A percentile compares a stretch with the other conserved stretches of the same genome.
phyloP scores from a whole-genome alignment of 2,329 filamentous ascomycete genomes.

The Talaromyces sp. region DNA sequence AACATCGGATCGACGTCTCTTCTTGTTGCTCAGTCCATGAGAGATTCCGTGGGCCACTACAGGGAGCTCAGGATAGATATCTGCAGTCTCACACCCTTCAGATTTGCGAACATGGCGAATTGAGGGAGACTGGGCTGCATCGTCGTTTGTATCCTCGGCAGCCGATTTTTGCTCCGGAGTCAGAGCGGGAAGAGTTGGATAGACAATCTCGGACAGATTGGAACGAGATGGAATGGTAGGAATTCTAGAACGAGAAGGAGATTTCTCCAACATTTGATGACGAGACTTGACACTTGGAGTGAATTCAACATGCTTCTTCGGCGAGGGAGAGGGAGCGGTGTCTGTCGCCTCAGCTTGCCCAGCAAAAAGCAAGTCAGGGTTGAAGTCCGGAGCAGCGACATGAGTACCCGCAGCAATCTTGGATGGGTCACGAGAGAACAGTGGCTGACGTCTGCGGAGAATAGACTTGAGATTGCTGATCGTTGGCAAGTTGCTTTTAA shows the following conservation, averaged over 20 bases:
- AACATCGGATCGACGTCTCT: conserved; percentile 37
- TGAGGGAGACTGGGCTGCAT: conserved; percentile 31
- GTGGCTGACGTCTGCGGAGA: conserved; percentile 61
- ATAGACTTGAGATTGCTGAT: conserved; percentile 63
- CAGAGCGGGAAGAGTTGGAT: conserved; percentile 41
- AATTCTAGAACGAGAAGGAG: conserved; percentile 47
- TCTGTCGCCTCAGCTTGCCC: conserved; percentile 32
- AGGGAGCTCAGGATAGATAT: conserved; percentile 32
- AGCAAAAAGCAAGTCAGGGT: conserved; percentile 55
- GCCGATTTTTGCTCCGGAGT: conserved; percentile 38
- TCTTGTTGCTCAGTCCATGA: conserved; percentile 46
- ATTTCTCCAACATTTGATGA: conserved; percentile 38
- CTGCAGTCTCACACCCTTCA: conserved; percentile 18
- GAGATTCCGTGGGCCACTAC: conserved; percentile 44
- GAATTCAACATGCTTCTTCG: conserved; percentile 81
- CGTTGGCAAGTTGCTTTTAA: conserved; percentile 52
- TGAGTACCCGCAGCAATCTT: conserved; percentile 66
- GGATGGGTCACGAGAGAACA: conserved; percentile 61
- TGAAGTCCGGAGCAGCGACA: conserved; percentile 41
- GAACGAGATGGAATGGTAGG: conserved; percentile 27
- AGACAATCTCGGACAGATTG: conserved; percentile 34
- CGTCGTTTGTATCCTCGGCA: conserved; percentile 7
- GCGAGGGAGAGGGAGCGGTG: conserved; percentile 64
- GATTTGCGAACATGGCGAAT: conserved; percentile 47
- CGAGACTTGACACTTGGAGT: conserved; percentile 67